Percentiles rank a stretch among this genome's conserved stretches.
These are phyloP conservation scores for Claviceps monticola DNA, from an alignment of 2,329 filamentous ascomycete genomes.

Conservation along the genomic window DNA sequence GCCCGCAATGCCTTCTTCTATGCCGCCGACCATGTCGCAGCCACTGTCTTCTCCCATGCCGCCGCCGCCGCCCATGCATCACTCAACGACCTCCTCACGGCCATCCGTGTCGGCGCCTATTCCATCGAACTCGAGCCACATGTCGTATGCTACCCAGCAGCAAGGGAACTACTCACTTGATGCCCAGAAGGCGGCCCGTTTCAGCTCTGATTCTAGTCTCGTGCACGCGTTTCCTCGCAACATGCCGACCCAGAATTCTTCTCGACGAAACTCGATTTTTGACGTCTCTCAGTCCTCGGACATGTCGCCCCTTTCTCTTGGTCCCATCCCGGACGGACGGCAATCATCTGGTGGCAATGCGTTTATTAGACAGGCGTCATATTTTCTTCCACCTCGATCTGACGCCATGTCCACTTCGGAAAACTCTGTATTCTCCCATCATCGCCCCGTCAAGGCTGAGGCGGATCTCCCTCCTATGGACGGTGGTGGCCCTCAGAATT, in stretches of 20 bases:
- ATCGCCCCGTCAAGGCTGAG: slow-evolving; percentile 10
- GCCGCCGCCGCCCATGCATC: neutral
- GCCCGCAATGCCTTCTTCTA: slow-evolving; percentile 3
- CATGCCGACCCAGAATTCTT: slow-evolving; percentile 11
- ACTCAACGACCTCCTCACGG: slow-evolving; percentile 8
- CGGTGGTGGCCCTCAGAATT: slow-evolving; percentile 8
- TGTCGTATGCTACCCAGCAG: slow-evolving; percentile 3
- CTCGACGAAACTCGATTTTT: slow-evolving; percentile 10
- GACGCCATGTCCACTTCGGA: slow-evolving; percentile 7
- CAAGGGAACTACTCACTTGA: slow-evolving; percentile 12
- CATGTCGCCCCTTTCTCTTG: slow-evolving; percentile 7
- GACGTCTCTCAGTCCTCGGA: slow-evolving; percentile 9
- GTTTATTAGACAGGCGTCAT: slow-evolving; percentile 6
- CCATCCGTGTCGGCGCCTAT: slow-evolving; percentile 8
- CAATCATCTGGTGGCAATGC: slow-evolving; percentile 5
- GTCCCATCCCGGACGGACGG: slow-evolving; percentile 5
- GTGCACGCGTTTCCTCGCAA: slow-evolving; percentile 13
- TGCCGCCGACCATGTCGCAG: slow-evolving; percentile 4
- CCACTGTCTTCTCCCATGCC: slow-evolving; percentile 1
- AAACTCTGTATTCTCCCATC: slow-evolving; percentile 9
- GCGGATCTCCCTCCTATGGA: slow-evolving; percentile 6
- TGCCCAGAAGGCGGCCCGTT: slow-evolving; percentile 6
- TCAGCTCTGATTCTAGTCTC: slow-evolving; percentile 8
- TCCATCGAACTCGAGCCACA: neutral
- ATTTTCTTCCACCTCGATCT: slow-evolving; percentile 9